Evolutionary conservation across 1,284 basidiomycete genomes (phyloP).

Genomic region (Pterula multifida): DNA sequence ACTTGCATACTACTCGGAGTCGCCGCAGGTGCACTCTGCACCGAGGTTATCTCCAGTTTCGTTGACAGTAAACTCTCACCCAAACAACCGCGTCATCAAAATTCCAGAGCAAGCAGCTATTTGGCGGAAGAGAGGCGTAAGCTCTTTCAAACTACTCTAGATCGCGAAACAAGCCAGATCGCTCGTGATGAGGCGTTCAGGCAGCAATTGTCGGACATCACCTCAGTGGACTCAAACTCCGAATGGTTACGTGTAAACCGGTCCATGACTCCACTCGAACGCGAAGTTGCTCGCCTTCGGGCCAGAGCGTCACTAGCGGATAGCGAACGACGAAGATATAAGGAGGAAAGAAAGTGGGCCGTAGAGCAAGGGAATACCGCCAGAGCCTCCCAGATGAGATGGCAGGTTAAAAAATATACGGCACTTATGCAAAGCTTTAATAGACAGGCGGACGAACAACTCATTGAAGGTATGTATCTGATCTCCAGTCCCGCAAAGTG

Average conservation of each 20-base stretch:
- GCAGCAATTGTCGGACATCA: conserved; percentile 31
- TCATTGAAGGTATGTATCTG: conserved; percentile 44
- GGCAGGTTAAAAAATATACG: conserved; percentile 69
- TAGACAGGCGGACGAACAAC: conserved; percentile 61
- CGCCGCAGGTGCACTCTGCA: conserved; percentile 49
- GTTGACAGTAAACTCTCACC: conserved; percentile 30
- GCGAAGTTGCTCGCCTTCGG: conserved; percentile 57
- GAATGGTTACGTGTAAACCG: conserved; percentile 46
- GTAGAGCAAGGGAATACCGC: conserved; percentile 60
- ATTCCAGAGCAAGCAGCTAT: background rate
- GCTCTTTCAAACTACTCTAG: background rate
- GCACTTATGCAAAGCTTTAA: conserved; percentile 70
- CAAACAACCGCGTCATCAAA: conserved; percentile 14
- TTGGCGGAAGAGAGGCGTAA: background rate
- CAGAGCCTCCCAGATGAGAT: conserved; percentile 63
- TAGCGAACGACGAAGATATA: conserved; percentile 66
- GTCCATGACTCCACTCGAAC: conserved; percentile 50
- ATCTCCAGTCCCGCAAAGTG: too few species aligned
- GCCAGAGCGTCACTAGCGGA: conserved; percentile 69
- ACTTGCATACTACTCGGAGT: conserved; percentile 49
- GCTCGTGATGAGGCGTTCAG: background rate
- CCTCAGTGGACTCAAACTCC: conserved; percentile 48
- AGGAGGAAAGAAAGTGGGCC: conserved; percentile 78
- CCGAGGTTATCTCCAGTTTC: conserved; percentile 52
- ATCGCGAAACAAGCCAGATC: conserved; percentile 2